Evolutionary conservation across 495 filamentous ascomycete species (phyloP), one percentile per base, ranked within the genome.

Genomic region (Talaromyces borbonicus): DNA sequence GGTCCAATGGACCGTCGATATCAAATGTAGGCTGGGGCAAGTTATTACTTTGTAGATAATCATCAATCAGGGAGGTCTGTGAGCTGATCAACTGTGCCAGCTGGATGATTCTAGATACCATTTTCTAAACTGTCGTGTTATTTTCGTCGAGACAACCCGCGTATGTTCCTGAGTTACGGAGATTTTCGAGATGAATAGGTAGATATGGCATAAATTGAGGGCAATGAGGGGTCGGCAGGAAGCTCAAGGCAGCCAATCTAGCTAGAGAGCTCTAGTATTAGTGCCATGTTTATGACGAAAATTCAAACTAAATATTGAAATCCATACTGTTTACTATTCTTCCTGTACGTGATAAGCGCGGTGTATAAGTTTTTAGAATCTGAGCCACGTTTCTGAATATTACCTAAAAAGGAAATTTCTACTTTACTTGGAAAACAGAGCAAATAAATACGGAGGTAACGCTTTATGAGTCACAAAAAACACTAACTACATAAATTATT

Each of bases 21-120:
- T 48, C 15, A 11, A 48, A 48, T 24, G 46, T 39, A 27, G 46
- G 46, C 14, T 39, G 8, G 4, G 46, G 46, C 3, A 48, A 36
- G 11, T 19, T 25, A 15, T 39, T 41, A 15, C 0, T 23, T 22
- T 41, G 46, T 16, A 48, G 37, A 32, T 39, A 29, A 12, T 8
- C 8, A 11, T 41, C 46, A 25, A 48, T 39, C 3, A 40, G 11
- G 16, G 46, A 23, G 7, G 46, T 48, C 22, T 48, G 46, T 20
- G 46, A 26, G 35, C 37, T 39, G 12, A 48, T 48, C 22, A 29
- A 16, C 15, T 41, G 33, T 2, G 46, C 46, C 8, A 48, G 46
- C 23, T 48, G 46, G 1, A 48, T 27, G 20, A 48, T 48, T 40
- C 46, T 48, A 2, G 43, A 46, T 7, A 22, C 36, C 4, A 31